Base-by-base conservation (phyloP, 2,329 filamentous ascomycete species). In the Phaeophleospora eucalypticola region DNA sequence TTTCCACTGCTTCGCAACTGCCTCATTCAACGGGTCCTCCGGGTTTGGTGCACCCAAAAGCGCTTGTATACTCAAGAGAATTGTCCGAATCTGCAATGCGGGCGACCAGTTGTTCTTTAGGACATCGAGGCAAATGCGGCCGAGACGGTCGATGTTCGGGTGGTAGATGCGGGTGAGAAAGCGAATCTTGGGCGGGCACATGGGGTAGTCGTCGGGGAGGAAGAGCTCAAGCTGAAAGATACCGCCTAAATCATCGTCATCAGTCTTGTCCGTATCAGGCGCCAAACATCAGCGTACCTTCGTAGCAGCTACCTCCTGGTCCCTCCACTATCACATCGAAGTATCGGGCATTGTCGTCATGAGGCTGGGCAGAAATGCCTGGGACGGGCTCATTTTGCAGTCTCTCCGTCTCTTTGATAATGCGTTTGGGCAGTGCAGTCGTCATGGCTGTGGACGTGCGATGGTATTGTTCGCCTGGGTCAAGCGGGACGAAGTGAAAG, bases 91-190 rank as follows among this genome's bases (percentile, higher is more conserved):
- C 71, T 98, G 93, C 24, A 98, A 81, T 12, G 94, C 93, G 4
- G 93, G 93, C 17, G 91, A 97, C 93, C 93, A 98, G 78, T 98
- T 98, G 68, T 93, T 95, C 77, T 98, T 98, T 48, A 98, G 74
- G 27, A 98, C 93, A 67, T 98, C 93, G 41, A 98, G 75, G 67
- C 94, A 98, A 71, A 98, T 98, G 51, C 93, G 86, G 51, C 93
- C 93, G 2, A 98, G 82, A 71, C 94, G 94, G 69, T 98, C 93
- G 60, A 98, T 96, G 68, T 98, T 98, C 43, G 93, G 93, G 69
- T 98, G 94, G 72, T 97, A 98, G 69, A 98, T 97, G 74, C 95
- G 96, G 61, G 94, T 98, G 42, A 98, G 78, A 72, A 98, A 98
- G 45, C 93, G 87, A 65, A 98, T 96, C 77, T 96, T 96, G 37